phyloP scores from a whole-genome alignment of 257 asterid species.

The Craterostigma plantagineum region DNA sequence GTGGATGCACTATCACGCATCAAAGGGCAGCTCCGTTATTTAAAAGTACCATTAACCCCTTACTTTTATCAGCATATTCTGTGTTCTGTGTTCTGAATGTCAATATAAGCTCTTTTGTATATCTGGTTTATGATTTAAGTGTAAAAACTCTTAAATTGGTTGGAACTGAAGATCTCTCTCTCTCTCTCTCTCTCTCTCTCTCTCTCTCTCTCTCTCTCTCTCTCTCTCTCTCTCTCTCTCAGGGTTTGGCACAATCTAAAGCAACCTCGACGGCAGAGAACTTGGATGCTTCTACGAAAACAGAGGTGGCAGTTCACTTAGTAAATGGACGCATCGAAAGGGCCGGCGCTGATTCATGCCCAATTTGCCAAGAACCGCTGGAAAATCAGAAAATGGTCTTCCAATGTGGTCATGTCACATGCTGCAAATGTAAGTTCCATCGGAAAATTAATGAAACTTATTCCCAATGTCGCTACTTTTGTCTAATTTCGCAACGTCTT shows the following conservation, averaged over 20 bases:
- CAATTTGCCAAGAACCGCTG: slow-evolving; percentile 89
- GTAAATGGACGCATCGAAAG: slow-evolving; percentile 16
- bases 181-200: too few relatives aligned
- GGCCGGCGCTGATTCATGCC: slow-evolving; percentile 45
- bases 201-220: too few relatives aligned
- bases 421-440: slow-evolving; percentile 74
- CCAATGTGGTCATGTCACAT: slow-evolving; percentile 87
- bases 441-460: slow-evolving; percentile 4
- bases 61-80: slow-evolving; percentile 5
- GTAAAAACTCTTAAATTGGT: slow-evolving; percentile 6
- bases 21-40: slow-evolving; percentile 91
- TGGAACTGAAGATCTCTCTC: too few relatives aligned
- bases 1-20: slow-evolving; percentile 50
- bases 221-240: slow-evolving; percentile 14
- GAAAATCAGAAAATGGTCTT: slow-evolving; percentile 83
- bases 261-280: slow-evolving; percentile 24
- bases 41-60: too few relatives aligned
- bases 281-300: slow-evolving; percentile 17
- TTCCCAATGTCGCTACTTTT: background rate
- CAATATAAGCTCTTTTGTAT: background rate
- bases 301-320: slow-evolving; percentile 17
- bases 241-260: slow-evolving; percentile 76
- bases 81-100: slow-evolving; percentile 5
- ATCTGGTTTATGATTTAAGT: background rate
- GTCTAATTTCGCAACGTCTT: background rate